These are phyloP conservation scores for Cryphonectria carpinicola DNA, from an alignment of 2,329 filamentous ascomycete species.

Conservation along the genomic window DNA sequence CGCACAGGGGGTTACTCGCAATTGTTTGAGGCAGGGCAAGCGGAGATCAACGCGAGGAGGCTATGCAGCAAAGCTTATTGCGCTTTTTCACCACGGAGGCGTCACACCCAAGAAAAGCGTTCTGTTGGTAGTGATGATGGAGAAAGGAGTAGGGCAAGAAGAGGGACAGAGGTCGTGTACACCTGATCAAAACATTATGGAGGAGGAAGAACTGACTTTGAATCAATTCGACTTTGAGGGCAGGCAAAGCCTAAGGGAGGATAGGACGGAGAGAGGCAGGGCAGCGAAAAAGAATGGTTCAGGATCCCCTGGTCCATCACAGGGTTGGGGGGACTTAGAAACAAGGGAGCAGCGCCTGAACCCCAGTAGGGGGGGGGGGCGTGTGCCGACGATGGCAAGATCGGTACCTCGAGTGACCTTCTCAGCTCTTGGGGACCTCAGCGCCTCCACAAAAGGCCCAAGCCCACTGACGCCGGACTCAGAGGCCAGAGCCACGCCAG, in stretches of 20 bases:
- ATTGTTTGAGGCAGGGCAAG: constrained; percentile 7
- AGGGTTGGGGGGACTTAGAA: constrained; percentile 7
- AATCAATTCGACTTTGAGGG: constrained; percentile 3
- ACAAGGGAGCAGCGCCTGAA: constrained; percentile 9
- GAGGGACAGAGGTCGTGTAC: not conserved
- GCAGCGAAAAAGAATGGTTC: not conserved
- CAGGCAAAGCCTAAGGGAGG: constrained; percentile 9
- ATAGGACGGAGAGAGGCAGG: not conserved
- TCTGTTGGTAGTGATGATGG: not conserved
- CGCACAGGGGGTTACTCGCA: constrained; percentile 7
- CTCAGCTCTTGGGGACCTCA: not conserved
- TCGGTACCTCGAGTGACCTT: constrained; percentile 12
- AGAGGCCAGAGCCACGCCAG: not conserved
- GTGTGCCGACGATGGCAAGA: not conserved
- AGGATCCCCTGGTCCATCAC: not conserved
- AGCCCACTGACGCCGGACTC: not conserved
- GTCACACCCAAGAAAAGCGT: not conserved
- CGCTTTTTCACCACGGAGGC: not conserved
- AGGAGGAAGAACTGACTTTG: constrained; percentile 1
- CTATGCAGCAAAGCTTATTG: not conserved
- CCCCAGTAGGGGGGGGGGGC: constrained; percentile 2
- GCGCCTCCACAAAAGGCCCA: not conserved
- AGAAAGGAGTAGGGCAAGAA: not conserved
- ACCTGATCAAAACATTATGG: not conserved
- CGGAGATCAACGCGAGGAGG: not conserved